phyloP scores from a whole-genome alignment of 306 rosid species.

The Benincasa hispida region DNA sequence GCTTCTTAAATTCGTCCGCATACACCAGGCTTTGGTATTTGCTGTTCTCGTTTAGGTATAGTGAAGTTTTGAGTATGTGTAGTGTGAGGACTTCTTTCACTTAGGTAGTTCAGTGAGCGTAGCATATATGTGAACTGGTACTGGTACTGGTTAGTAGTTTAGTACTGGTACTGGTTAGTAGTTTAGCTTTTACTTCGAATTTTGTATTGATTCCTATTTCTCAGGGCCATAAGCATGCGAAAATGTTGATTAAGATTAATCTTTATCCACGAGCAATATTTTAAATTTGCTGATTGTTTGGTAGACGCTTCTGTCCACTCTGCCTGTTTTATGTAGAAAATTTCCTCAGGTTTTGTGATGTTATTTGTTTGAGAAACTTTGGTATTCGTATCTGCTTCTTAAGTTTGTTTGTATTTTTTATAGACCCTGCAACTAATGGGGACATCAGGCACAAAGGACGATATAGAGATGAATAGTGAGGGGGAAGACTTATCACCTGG shows the following conservation, averaged over 20 bases:
- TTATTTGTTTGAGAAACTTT: not conserved
- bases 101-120: too few species aligned
- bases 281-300: not conserved
- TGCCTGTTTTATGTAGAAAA: not conserved
- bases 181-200: not conserved
- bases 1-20: not conserved
- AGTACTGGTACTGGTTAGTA: not conserved
- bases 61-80: too few species aligned
- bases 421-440: constrained; percentile 23
- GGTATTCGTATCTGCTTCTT: not conserved
- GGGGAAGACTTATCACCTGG: not conserved
- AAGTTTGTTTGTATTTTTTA: not conserved
- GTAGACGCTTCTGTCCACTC: not conserved
- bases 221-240: not conserved
- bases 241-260: constrained; percentile 2
- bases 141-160: too few species aligned
- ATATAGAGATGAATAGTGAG: constrained; percentile 29
- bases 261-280: not conserved
- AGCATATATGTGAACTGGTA: too few species aligned
- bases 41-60: too few species aligned
- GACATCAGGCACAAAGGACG: constrained; percentile 35
- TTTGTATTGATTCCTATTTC: not conserved
- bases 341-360: not conserved
- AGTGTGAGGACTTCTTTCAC: too few species aligned
- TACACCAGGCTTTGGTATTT: too few species aligned